Evolutionary conservation across 2,329 filamentous ascomycete genomes (phyloP).

Genomic region (Biscogniauxia sp.): DNA sequence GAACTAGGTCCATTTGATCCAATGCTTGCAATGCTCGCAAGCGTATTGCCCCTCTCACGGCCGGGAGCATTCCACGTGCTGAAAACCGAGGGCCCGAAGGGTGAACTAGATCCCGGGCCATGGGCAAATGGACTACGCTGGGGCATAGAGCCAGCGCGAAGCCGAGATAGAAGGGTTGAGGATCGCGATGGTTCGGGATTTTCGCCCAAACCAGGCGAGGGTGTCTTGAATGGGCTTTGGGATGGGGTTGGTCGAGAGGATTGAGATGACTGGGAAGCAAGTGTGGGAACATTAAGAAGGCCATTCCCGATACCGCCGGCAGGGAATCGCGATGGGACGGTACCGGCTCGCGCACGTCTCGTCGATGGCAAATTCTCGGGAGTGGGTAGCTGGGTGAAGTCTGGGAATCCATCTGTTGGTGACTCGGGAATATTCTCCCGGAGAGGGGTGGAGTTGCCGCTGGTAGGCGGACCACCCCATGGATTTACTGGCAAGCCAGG

Average conservation of each 20-base stretch:
- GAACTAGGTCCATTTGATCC: slow-evolving; percentile 88
- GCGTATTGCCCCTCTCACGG: slow-evolving; percentile 80
- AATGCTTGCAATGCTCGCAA: slow-evolving; percentile 79
- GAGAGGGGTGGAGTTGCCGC: slow-evolving; percentile 91
- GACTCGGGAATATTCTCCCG: slow-evolving; percentile 98
- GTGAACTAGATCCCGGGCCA: slow-evolving; percentile 54
- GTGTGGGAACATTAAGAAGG: slow-evolving; percentile 52
- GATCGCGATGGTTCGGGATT: slow-evolving; percentile 51
- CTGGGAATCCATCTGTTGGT: slow-evolving; percentile 91
- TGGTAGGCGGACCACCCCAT: slow-evolving; percentile 95
- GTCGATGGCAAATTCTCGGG: slow-evolving; percentile 65
- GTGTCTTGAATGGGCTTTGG: slow-evolving; percentile 79
- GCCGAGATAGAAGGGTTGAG: slow-evolving; percentile 75
- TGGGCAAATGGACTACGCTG: slow-evolving; percentile 71
- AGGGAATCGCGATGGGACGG: slow-evolving; percentile 92
- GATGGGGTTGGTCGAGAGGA: slow-evolving; percentile 83
- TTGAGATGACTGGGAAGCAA: slow-evolving; percentile 77
- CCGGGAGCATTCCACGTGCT: slow-evolving; percentile 75
- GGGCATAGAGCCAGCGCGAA: slow-evolving; percentile 91
- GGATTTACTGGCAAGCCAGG: slow-evolving; percentile 64
- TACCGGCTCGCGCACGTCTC: slow-evolving; percentile 85
- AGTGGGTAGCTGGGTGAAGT: slow-evolving; percentile 72
- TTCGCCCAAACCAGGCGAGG: slow-evolving; percentile 53
- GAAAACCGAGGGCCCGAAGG: slow-evolving; percentile 89
- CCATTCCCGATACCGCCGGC: slow-evolving; percentile 66